These are phyloP conservation scores for Diaporthe caulivora DNA, from an alignment of 2,329 filamentous ascomycete species.

Conservation along the genomic window DNA sequence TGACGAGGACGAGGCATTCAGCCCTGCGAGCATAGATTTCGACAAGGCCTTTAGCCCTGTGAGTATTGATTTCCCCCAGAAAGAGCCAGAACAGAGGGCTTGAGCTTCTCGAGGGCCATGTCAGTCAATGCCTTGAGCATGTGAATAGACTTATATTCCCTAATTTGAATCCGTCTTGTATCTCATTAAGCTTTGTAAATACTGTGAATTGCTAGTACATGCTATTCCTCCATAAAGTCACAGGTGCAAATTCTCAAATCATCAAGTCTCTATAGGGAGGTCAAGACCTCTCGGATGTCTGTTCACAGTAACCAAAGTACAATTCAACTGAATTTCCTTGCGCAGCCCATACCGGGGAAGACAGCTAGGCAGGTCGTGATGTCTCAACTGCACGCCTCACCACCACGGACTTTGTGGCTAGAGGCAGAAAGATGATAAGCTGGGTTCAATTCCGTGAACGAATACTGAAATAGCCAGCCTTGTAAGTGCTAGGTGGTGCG, in stretches of 20 bases:
- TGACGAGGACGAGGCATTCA: slow-evolving; percentile 1
- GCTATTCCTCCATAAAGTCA: neutral
- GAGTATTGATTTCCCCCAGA: neutral
- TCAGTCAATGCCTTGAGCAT: neutral
- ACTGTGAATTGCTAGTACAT: neutral
- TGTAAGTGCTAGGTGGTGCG: neutral
- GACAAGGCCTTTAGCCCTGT: slow-evolving; percentile 3
- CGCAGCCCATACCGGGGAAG: neutral
- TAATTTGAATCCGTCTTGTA: neutral
- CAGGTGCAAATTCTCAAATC: neutral
- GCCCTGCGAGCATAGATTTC: neutral
- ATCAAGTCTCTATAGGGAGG: too few species aligned
- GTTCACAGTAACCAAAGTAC: too few species aligned
- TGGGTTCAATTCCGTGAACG: neutral
- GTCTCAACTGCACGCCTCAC: neutral
- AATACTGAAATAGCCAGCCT: neutral
- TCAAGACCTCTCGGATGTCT: neutral
- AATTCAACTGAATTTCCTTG: neutral
- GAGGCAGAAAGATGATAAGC: neutral
- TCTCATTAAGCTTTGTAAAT: neutral
- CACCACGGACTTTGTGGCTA: neutral
- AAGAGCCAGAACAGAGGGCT: neutral
- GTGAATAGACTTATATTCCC: neutral
- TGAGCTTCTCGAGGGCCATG: neutral
- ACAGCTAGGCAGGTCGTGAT: neutral